Percentiles rank a stretch among this genome's conserved stretches.
Evolutionary conservation across 2,329 filamentous ascomycete genomes (phyloP).

Genomic region (Cladophialophora exuberans): DNA sequence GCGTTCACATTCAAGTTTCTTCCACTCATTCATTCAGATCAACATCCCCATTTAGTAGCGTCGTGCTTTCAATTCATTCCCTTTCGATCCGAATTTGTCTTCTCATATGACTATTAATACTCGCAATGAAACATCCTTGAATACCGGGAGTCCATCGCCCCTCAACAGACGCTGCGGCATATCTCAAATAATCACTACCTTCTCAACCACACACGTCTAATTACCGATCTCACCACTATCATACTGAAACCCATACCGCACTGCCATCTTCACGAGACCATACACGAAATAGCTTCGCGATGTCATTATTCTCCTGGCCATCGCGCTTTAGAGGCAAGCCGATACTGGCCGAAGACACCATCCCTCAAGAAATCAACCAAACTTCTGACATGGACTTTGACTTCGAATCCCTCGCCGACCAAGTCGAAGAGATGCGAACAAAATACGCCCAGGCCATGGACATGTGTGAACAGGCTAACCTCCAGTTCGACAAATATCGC

Average conservation of each 20-base stretch:
- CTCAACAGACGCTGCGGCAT: too few relatives aligned
- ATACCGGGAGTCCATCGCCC: too few relatives aligned
- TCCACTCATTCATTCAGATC: too few relatives aligned
- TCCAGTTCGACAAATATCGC: slow-evolving; percentile 22
- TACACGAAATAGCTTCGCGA: neutral
- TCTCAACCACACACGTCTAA: neutral
- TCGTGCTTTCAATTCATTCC: too few relatives aligned
- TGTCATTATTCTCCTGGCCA: slow-evolving; percentile 16
- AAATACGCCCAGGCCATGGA: slow-evolving; percentile 19
- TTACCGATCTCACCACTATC: neutral
- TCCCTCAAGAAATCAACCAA: neutral
- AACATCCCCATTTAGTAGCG: too few relatives aligned
- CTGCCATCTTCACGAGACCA: neutral
- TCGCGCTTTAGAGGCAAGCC: neutral
- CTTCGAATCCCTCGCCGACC: slow-evolving; percentile 23
- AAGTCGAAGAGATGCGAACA: slow-evolving; percentile 18
- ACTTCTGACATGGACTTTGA: slow-evolving; percentile 5
- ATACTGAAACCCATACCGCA: neutral
- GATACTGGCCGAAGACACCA: neutral
- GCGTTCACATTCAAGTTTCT: too few relatives aligned
- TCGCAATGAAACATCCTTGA: too few relatives aligned
- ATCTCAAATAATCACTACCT: too few relatives aligned
- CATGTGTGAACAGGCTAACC: slow-evolving; percentile 25
- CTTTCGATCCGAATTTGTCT: too few relatives aligned
- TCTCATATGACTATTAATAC: too few relatives aligned